Percentiles rank a stretch among this genome's conserved stretches.
Conservation (phyloP, 805 yeast species). For the Ogataea corticis region DNA sequence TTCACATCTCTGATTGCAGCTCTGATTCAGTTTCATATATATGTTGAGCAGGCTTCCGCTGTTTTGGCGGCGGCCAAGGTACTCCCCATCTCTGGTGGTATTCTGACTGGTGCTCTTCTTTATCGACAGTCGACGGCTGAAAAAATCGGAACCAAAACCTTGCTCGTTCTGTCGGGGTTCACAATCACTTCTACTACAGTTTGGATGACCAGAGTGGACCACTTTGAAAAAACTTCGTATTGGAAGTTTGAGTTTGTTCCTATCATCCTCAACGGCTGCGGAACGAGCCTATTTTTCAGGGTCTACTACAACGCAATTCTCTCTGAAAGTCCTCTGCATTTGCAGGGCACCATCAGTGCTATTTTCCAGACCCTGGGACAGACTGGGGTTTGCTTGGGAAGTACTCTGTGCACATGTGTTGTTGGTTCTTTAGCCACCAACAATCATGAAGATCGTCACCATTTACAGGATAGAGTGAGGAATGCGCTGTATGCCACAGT, state of each 20-base stretch:
- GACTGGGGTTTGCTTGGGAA: conserved; percentile 33
- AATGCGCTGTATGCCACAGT: conserved; percentile 11
- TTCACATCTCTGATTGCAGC: conserved; percentile 10
- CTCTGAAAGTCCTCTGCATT: conserved; percentile 36
- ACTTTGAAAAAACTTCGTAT: conserved; percentile 16
- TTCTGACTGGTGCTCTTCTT: conserved; percentile 29
- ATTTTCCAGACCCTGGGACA: conserved; percentile 38
- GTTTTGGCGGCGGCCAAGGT: conserved; percentile 39
- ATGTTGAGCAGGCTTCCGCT: conserved; percentile 32
- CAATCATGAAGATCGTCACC: not conserved
- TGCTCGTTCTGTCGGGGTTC: conserved; percentile 13
- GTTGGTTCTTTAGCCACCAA: conserved; percentile 9
- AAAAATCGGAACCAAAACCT: conserved; percentile 24
- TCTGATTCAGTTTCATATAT: conserved; percentile 26
- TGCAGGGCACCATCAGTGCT: conserved; percentile 43
- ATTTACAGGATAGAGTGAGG: conserved; percentile 1
- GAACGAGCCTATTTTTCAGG: conserved; percentile 34
- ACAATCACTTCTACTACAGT: conserved; percentile 16
- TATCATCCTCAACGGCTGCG: conserved; percentile 22
- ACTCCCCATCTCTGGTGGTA: conserved; percentile 36
- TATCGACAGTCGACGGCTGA: conserved; percentile 12
- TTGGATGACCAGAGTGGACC: conserved; percentile 26
- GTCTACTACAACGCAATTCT: conserved; percentile 35
- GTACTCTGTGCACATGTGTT: conserved; percentile 30
- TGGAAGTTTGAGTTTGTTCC: conserved; percentile 30